Evolutionary conservation across 176 grass and related monocot species (phyloP).

Genomic region (Pontederia paniculata): DNA sequence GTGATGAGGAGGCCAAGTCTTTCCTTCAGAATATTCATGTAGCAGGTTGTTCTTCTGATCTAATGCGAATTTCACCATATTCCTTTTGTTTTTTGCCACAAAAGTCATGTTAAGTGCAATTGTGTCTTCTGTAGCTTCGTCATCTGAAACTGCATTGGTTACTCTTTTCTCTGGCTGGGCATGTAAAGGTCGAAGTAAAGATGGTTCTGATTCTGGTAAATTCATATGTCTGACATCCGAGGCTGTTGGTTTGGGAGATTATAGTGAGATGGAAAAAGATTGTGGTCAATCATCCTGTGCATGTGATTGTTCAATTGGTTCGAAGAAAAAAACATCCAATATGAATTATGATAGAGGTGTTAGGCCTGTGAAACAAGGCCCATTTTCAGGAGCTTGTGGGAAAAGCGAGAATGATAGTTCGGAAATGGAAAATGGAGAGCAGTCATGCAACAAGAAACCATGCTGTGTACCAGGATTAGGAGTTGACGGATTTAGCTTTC

Average conservation of each 20-base stretch:
- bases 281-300: constrained; percentile 19
- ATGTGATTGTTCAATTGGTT: constrained; percentile 24
- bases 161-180: constrained; percentile 81
- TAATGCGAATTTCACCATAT: neutral
- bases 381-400: constrained; percentile 28
- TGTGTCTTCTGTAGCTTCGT: constrained; percentile 46
- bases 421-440: constrained; percentile 20
- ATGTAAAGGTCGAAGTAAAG: constrained; percentile 50
- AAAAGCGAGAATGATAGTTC: constrained; percentile 23
- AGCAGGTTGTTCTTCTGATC: constrained; percentile 33
- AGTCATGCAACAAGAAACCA: constrained; percentile 21
- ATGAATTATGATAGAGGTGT: constrained; percentile 30
- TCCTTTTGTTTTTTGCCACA: neutral
- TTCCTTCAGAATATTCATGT: constrained; percentile 81
- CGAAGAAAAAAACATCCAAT: constrained; percentile 22
- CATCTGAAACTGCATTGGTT: constrained; percentile 59
- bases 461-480: constrained; percentile 65
- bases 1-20: constrained; percentile 37
- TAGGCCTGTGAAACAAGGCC: constrained; percentile 40
- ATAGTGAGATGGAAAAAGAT: constrained; percentile 12
- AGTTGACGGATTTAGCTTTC: constrained; percentile 34
- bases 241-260: constrained; percentile 14
- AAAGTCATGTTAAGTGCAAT: neutral
- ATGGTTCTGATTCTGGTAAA: constrained; percentile 37
- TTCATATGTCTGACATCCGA: constrained; percentile 39